Base-by-base conservation (phyloP, 2,329 filamentous ascomycete species). In the Alternaria arborescens region DNA sequence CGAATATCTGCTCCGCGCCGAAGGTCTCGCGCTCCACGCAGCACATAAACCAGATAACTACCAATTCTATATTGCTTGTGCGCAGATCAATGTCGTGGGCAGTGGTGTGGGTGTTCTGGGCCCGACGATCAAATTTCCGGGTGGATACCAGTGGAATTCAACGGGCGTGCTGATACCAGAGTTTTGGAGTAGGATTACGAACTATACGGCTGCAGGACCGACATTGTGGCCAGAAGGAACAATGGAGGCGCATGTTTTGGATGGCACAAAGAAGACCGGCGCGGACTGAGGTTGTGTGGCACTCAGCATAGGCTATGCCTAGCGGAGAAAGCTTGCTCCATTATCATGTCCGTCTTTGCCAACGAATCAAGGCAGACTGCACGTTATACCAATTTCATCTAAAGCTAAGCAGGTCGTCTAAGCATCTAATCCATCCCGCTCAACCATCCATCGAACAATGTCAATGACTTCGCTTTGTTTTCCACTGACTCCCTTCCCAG, bases 391-490 rank as follows among this genome's bases (percentile, higher is more conserved):
- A 20, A 3, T 41, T 11, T n/a, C 36, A n/a, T 50, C 34, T 30
- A 52, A 24, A 20, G n/a, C 36, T 14, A 22, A 10, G 4, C 22
- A 2, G 1, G 7, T 24, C 3, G 8, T 32, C 22, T 60, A 60
- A 51, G 74, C 71, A 83, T 97, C 93, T 80, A 96, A 79, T 1
- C 95, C 95, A 81, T 98, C 93, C 71, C 96, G 85, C 79, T 97
- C 92, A 70, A 98, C 90, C 79, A 98, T 83, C 79, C 87, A 89
- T 68, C 88, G 87, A 55, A 97, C 94, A 64, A 92, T 80, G 71
- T 85, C 87, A 60, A 98, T 91, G 26, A 97, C 88, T 61, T 86
- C 87, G 59, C 84, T 86, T 44, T 75, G 79, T 18, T 65, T 75
- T 72, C 55, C 69, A 2, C 69, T 81, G 36, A 89, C 74, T 46